These are phyloP conservation scores for Suillus hirtellus DNA, from an alignment of 768 basidiomycete species.

Conservation along the genomic window DNA sequence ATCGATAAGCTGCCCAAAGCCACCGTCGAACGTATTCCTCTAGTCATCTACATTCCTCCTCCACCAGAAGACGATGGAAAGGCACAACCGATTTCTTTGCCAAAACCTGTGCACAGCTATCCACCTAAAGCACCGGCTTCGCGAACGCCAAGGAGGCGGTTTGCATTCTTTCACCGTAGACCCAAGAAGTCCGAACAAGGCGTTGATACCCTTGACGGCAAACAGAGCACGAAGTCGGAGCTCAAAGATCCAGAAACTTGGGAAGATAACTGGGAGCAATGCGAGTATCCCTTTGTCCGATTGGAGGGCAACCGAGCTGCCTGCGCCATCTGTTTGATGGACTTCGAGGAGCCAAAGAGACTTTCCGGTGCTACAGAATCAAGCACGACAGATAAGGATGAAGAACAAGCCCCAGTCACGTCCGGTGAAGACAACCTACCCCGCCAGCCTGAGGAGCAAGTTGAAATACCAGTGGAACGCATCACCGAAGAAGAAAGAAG, in stretches of 20 bases:
- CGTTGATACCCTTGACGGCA: conserved; percentile 21
- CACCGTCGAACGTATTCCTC: conserved; percentile 75
- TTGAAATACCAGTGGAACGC: conserved; percentile 35
- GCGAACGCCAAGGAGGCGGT: conserved; percentile 43
- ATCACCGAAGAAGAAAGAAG: conserved; percentile 42
- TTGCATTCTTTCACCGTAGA: conserved; percentile 49
- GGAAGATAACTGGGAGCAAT: conserved; percentile 79
- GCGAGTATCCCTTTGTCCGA: conserved; percentile 78
- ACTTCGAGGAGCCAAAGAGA: conserved; percentile 73
- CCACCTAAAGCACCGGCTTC: conserved; percentile 51
- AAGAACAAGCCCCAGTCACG: conserved; percentile 12
- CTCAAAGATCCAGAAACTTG: conserved; percentile 49
- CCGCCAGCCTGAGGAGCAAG: conserved; percentile 21
- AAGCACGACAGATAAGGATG: conserved; percentile 32
- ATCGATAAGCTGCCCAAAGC: conserved; percentile 72
- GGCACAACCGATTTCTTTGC: conserved; percentile 40
- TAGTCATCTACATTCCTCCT: conserved; percentile 84
- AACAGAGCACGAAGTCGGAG: conserved; percentile 13
- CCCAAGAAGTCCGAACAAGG: conserved; percentile 21
- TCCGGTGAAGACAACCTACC: conserved; percentile 7
- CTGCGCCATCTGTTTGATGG: conserved; percentile 83
- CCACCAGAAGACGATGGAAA: conserved; percentile 52
- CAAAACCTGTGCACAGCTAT: conserved; percentile 55
- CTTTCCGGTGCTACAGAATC: conserved; percentile 22
- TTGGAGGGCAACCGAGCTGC: conserved; percentile 82